phyloP scores from a whole-genome alignment of 306 rosid species.

The Abrus precatorius region DNA sequence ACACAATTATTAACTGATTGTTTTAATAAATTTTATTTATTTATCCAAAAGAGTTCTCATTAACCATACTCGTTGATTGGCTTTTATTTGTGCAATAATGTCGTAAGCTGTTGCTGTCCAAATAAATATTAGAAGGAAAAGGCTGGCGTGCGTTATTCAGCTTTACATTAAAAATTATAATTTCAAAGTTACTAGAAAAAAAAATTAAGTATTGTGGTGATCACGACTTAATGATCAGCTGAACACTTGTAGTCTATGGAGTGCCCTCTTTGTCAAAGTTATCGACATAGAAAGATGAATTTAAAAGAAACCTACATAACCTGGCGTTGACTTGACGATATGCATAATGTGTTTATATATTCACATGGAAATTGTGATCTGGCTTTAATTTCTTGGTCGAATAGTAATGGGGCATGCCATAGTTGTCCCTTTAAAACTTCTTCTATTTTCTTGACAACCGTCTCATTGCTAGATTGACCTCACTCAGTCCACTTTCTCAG shows the following conservation, averaged over 20 bases:
- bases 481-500: too few relatives aligned
- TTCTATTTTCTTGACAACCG: too few relatives aligned
- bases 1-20: too few relatives aligned
- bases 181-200: conserved; percentile 8
- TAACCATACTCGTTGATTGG: not conserved
- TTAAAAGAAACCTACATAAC: conserved; percentile 22
- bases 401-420: too few relatives aligned
- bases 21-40: too few relatives aligned
- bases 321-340: conserved; percentile 48
- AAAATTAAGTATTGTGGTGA: not conserved
- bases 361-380: conserved; percentile 29
- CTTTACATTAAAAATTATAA: not conserved
- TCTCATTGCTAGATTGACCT: too few relatives aligned
- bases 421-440: too few relatives aligned
- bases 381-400: conserved; percentile 16
- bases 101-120: conserved; percentile 17
- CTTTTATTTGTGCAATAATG: conserved; percentile 26
- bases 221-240: conserved; percentile 8
- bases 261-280: conserved; percentile 37
- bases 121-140: conserved; percentile 12
- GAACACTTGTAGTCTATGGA: conserved; percentile 2
- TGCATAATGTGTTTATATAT: not conserved
- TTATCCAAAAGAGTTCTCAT: not conserved
- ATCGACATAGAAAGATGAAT: conserved; percentile 40
- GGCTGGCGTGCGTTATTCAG: conserved; percentile 18